Conservation (phyloP, 176 grass and related monocot species). For the Canna indica region DNA sequence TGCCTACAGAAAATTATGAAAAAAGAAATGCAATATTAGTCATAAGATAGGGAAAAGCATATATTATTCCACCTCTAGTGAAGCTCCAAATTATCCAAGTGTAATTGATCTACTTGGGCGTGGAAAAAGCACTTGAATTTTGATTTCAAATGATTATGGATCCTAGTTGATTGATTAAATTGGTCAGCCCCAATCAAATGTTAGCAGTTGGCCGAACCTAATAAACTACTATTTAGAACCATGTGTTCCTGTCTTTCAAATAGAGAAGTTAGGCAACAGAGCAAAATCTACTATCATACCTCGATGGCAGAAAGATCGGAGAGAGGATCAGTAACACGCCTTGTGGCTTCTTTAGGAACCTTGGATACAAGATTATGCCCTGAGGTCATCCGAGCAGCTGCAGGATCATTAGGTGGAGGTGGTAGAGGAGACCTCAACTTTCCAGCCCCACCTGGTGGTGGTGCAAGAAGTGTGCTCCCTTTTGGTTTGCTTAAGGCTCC, state of each 20-base stretch:
- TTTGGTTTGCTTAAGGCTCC: conserved; percentile 43
- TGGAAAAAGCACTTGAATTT: neutral
- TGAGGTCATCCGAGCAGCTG: conserved; percentile 60
- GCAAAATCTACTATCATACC: conserved; percentile 25
- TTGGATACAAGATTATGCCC: conserved; percentile 31
- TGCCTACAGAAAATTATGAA: no score
- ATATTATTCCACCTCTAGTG: no score
- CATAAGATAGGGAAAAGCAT: no score
- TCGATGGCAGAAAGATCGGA: conserved; percentile 89
- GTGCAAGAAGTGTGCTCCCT: conserved; percentile 48
- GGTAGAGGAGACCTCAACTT: conserved; percentile 81
- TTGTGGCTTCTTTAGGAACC: conserved; percentile 36
- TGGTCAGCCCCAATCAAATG: neutral
- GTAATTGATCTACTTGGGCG: no score
- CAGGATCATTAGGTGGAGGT: conserved; percentile 89
- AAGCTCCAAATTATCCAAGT: no score
- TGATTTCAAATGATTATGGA: no score
- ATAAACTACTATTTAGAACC: neutral
- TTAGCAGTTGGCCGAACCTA: neutral
- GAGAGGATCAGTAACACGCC: conserved; percentile 44
- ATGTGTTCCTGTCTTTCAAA: neutral
- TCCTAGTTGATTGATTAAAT: neutral
- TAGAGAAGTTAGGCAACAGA: neutral
- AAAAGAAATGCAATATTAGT: no score
- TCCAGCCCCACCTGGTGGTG: conserved; percentile 60